These are phyloP conservation scores for Cystobasidium sp. DNA, from an alignment of 1,284 basidiomycete species.

Conservation along the genomic window DNA sequence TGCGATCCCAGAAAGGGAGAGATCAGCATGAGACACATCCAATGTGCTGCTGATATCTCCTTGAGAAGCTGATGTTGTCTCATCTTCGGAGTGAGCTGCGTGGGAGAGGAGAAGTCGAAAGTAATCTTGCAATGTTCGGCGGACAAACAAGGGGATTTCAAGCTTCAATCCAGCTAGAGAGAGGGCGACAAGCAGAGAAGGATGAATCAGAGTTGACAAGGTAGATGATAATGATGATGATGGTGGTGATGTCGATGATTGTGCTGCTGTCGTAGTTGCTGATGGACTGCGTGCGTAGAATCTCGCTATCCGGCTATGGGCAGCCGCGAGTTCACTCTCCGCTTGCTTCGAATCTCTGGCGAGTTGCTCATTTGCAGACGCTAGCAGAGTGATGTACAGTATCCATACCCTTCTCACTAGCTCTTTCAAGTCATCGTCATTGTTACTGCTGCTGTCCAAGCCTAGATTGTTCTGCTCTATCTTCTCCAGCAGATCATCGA, in stretches of 20 bases:
- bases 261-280: not conserved
- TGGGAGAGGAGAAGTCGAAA: constrained; percentile 28
- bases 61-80: not conserved
- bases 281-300: constrained; percentile 13
- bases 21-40: constrained; percentile 32
- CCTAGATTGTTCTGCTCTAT: constrained; percentile 7
- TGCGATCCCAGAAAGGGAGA: constrained; percentile 40
- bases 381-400: constrained; percentile 20
- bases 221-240: not conserved
- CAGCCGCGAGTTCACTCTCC: constrained; percentile 16
- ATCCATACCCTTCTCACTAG: constrained; percentile 37
- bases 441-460: not conserved
- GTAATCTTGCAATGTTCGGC: constrained; percentile 40
- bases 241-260: not conserved
- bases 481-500: constrained; percentile 20
- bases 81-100: constrained; percentile 6
- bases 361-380: constrained; percentile 16
- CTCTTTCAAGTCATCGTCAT: not conserved
- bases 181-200: constrained; percentile 35
- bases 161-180: constrained; percentile 39
- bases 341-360: constrained; percentile 8
- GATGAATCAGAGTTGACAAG: constrained; percentile 20
- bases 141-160: constrained; percentile 16
- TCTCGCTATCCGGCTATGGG: constrained; percentile 32
- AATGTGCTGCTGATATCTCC: constrained; percentile 3